Evolutionary conservation across 1,284 basidiomycete species (phyloP), one percentile per base, ranked within the genome.

Genomic region (Phlebopus sp.): DNA sequence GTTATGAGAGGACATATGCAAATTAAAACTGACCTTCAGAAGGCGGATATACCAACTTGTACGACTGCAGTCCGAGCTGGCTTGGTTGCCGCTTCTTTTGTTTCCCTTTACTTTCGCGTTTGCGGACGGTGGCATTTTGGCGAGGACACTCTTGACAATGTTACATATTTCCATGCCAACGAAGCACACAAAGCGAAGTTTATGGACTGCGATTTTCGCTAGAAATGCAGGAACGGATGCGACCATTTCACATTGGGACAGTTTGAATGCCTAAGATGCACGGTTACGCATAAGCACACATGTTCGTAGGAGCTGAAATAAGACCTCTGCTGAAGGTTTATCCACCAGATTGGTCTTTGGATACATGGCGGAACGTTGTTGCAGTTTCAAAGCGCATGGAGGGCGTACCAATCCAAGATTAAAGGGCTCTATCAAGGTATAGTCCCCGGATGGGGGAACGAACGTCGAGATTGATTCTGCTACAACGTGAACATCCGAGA

Each of bases 91-190:
- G n/a, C n/a, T n/a, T n/a, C n/a, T n/a, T n/a, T n/a, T n/a, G n/a
- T n/a, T n/a, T n/a, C n/a, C n/a, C n/a, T n/a, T n/a, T n/a, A n/a
- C 45, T 44, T 6, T 41, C 9, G 29, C 25, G 25, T 4, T 25
- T 47, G n/a, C n/a, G n/a, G n/a, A 23, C 21, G 21, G 11, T 40
- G 38, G n/a, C 13, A 46, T 25, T 37, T 49, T 54, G 1, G n/a
- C 9, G n/a, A 66, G 19, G 10, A 41, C 39, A 15, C 27, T 55
- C 42, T 68, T 67, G 36, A 74, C 68, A n/a, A 70, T 61, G 34
- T 74, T 69, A 73, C 75, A 78, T 36, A 79, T 77, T 42, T 69
- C 64, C 59, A 76, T 71, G 1, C 78, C 78, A 14, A 79, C 74
- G 47, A 79, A 75, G 53, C 76, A 76, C 4, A 76, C 71, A 1